A percentile compares a stretch with the other conserved stretches of the same genome.
Conservation (phyloP, 768 basidiomycete species). For the Boletus tomentosulus region DNA sequence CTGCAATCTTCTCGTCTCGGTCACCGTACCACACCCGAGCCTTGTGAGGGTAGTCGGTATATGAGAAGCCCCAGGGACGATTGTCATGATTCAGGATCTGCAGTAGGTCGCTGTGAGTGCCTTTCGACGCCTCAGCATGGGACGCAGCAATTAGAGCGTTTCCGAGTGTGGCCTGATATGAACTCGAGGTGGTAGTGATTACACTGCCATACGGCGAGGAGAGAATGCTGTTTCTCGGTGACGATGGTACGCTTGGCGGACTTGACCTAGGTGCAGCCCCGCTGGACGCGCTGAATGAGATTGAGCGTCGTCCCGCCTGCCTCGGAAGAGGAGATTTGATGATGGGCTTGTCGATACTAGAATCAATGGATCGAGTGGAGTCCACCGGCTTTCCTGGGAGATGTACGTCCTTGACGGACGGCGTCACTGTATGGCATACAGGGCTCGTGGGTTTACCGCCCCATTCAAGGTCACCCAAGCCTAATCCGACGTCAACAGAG, state of each 20-base stretch:
- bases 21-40: slow-evolving; percentile 93
- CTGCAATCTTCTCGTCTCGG: slow-evolving; percentile 88
- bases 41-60: slow-evolving; percentile 68
- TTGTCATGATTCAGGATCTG: slow-evolving; percentile 90
- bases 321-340: slow-evolving; percentile 39
- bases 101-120: slow-evolving; percentile 86
- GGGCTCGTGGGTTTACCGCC: slow-evolving; percentile 21
- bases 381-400: slow-evolving; percentile 13
- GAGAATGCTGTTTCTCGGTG: slow-evolving; percentile 46
- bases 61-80: slow-evolving; percentile 88
- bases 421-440: slow-evolving; percentile 10
- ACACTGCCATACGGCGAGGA: slow-evolving; percentile 24
- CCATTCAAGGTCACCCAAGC: slow-evolving; percentile 57
- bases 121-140: slow-evolving; percentile 89
- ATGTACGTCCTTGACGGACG: slow-evolving; percentile 16
- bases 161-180: slow-evolving; percentile 67
- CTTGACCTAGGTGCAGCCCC: slow-evolving; percentile 33
- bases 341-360: slow-evolving; percentile 34
- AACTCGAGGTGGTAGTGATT: slow-evolving; percentile 22
- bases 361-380: slow-evolving; percentile 22
- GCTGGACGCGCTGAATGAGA: slow-evolving; percentile 51
- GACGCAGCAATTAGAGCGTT: slow-evolving; percentile 91
- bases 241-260: slow-evolving; percentile 49
- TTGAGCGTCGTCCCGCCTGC: slow-evolving; percentile 59
- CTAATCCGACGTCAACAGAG: slow-evolving; percentile 53